Percentiles rank a stretch among this genome's conserved stretches.
These are phyloP conservation scores for Phytophthora capsici DNA, from an alignment of 352 stramenopile genomes.

Conservation along the genomic window DNA sequence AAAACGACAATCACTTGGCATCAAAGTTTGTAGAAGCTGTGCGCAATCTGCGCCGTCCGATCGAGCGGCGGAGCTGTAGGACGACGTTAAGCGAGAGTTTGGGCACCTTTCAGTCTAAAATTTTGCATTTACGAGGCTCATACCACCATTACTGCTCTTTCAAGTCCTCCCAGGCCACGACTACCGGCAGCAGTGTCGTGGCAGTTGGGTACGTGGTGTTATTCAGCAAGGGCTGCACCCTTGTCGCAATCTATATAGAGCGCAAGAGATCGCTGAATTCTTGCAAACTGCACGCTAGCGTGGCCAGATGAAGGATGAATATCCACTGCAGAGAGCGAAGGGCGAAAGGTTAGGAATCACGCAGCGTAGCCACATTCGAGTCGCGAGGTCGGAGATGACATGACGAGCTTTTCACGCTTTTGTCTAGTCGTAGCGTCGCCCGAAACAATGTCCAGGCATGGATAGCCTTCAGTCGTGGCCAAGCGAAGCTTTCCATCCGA, in stretches of 20 bases:
- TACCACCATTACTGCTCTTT: conserved; percentile 23
- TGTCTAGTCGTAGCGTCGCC: conserved; percentile 9
- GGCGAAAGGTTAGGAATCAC: conserved; percentile 12
- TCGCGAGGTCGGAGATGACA: conserved; percentile 4
- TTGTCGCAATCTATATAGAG: conserved; percentile 30
- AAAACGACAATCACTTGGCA: not conserved
- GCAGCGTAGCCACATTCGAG: not conserved
- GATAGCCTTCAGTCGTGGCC: conserved; percentile 2
- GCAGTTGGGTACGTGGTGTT: not conserved
- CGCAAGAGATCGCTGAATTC: conserved; percentile 13
- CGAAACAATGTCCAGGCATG: conserved; percentile 1
- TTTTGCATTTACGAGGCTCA: not conserved
- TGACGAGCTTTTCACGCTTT: conserved; percentile 6
- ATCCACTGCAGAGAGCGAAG: conserved; percentile 14
- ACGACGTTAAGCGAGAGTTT: conserved; percentile 3
- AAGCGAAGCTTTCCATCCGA: conserved; percentile 5
- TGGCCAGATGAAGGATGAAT: conserved; percentile 12
- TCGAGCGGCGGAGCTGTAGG: conserved; percentile 20
- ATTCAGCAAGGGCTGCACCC: conserved; percentile 5
- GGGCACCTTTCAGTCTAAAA: conserved; percentile 9
- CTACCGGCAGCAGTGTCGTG: conserved; percentile 18
- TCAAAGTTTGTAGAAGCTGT: conserved; percentile 10
- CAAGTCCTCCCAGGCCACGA: conserved; percentile 10
- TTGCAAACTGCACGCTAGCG: not conserved
- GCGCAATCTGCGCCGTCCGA: conserved; percentile 21